phyloP scores from a whole-genome alignment of 768 basidiomycete genomes.

The Suillus ampliporus region DNA sequence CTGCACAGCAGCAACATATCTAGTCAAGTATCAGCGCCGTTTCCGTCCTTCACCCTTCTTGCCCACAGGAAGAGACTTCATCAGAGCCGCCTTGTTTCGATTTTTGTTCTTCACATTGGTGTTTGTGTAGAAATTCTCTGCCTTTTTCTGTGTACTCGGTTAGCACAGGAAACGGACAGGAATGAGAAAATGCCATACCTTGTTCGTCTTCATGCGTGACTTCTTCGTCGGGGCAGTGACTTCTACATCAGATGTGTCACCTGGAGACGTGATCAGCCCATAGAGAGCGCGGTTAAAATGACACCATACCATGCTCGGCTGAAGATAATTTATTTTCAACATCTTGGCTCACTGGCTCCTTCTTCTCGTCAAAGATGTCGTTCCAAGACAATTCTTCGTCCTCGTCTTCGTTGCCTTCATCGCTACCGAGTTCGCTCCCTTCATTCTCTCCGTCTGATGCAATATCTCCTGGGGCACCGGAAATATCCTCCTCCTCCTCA shows the following conservation, averaged over 20 bases:
- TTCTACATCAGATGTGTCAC: slow-evolving; percentile 41
- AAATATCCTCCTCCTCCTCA: slow-evolving; percentile 33
- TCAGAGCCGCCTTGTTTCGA: slow-evolving; percentile 63
- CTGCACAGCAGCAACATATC: slow-evolving; percentile 11
- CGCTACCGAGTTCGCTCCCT: slow-evolving; percentile 48
- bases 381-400: slow-evolving; percentile 78
- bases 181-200: slow-evolving; percentile 50
- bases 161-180: slow-evolving; percentile 10
- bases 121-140: slow-evolving; percentile 85
- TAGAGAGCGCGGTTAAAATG: neutral
- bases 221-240: slow-evolving; percentile 49
- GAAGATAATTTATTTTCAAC: slow-evolving; percentile 14
- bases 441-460: slow-evolving; percentile 31
- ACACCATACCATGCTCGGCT: slow-evolving; percentile 28
- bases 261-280: slow-evolving; percentile 27
- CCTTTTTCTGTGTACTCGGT: slow-evolving; percentile 67
- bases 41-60: slow-evolving; percentile 52
- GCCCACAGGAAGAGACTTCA: slow-evolving; percentile 61
- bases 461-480: neutral
- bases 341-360: slow-evolving; percentile 28
- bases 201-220: slow-evolving; percentile 91
- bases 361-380: slow-evolving; percentile 78
- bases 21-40: slow-evolving; percentile 30
- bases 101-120: slow-evolving; percentile 91
- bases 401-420: slow-evolving; percentile 40